These are phyloP conservation scores for Solanum appendiculatum DNA, from an alignment of 257 asterid genomes.

Conservation along the genomic window DNA sequence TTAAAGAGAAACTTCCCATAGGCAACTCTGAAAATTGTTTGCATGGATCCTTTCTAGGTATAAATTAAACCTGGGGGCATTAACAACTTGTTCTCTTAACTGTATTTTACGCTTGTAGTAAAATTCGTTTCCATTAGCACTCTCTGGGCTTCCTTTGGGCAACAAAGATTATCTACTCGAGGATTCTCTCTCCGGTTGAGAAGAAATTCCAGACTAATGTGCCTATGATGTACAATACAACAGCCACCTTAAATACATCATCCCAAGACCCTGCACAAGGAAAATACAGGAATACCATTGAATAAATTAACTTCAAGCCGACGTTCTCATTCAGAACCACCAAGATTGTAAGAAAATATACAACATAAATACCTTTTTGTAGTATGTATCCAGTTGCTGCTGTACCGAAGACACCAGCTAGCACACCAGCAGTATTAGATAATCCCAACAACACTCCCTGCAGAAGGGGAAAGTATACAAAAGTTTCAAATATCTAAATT, in stretches of 20 bases:
- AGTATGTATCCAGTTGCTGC: constrained; percentile 98
- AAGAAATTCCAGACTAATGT: constrained; percentile 80
- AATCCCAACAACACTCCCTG: constrained; percentile 91
- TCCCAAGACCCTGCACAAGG: constrained; percentile 81
- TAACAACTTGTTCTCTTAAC: not conserved
- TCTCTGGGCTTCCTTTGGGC: not conserved
- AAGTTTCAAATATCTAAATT: not conserved
- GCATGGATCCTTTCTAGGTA: not conserved
- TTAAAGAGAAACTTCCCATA: not conserved
- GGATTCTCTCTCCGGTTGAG: constrained; percentile 76
- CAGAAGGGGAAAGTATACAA: not conserved
- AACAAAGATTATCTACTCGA: constrained; percentile 33
- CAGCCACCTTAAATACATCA: constrained; percentile 83
- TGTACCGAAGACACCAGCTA: constrained; percentile 96
- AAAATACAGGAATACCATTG: not conserved
- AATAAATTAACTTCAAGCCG: not conserved
- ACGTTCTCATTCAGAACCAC: not conserved
- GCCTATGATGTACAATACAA: constrained; percentile 69
- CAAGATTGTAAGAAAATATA: not conserved
- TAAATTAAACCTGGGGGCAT: not conserved
- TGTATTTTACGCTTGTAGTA: not conserved
- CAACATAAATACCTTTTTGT: constrained; percentile 54
- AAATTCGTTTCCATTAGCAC: not conserved
- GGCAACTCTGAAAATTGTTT: not conserved
- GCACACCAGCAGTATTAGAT: constrained; percentile 94